Evolutionary conservation across 805 yeast genomes (phyloP).

Genomic region (Clavispora vitiphila): DNA sequence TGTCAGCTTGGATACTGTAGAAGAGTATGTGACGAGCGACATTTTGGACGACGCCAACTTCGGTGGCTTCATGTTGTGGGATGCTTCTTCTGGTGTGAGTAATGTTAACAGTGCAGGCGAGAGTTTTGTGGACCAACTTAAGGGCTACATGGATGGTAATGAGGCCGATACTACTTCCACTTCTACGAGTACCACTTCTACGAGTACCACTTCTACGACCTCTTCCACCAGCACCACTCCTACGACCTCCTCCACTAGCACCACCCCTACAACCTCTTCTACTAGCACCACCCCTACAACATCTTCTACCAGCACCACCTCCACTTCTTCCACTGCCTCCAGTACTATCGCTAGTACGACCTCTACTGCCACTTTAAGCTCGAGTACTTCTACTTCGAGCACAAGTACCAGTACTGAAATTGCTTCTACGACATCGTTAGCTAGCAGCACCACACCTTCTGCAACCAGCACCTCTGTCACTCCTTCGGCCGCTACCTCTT

Average conservation of each 20-base stretch:
- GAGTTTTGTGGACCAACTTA: constrained; percentile 6
- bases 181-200: not conserved
- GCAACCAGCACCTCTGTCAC: not conserved
- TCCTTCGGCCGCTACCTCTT: not conserved
- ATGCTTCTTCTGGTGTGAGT: constrained; percentile 57
- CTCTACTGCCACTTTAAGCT: constrained; percentile 16
- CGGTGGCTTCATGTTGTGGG: constrained; percentile 84
- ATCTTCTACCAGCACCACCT: not conserved
- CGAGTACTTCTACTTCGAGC: constrained; percentile 2
- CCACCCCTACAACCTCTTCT: not conserved
- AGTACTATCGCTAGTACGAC: too few species aligned
- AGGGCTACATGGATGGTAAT: not conserved
- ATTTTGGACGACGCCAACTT: constrained; percentile 27
- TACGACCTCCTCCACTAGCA: not conserved
- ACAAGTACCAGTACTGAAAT: constrained; percentile 2
- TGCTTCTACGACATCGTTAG: constrained; percentile 3
- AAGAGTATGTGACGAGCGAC: constrained; percentile 10
- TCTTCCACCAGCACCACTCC: constrained; percentile 1
- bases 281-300: constrained; percentile 2
- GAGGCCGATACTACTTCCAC: not conserved
- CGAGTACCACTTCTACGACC: not conserved
- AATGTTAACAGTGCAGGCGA: constrained; percentile 25
- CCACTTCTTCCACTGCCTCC: not conserved
- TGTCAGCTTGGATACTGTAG: constrained; percentile 21
- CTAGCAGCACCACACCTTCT: constrained; percentile 2